Percentiles rank a stretch among this genome's conserved stretches.
Evolutionary conservation across 192 early-diverging fungal genomes (phyloP).

Genomic region (Gamsiella multidivaricata): DNA sequence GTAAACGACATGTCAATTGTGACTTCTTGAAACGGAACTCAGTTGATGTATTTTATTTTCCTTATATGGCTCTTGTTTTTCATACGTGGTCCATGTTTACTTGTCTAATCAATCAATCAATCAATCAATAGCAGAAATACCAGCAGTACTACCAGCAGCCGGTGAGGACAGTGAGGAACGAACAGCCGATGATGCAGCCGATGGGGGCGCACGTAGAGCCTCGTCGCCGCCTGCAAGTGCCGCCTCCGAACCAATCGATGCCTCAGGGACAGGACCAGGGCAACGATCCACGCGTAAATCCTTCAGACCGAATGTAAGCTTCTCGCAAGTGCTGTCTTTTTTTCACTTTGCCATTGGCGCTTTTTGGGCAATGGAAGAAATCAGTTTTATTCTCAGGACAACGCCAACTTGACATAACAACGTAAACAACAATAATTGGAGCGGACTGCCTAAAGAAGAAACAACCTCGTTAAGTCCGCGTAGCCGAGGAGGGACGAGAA

Average conservation of each 20-base stretch:
- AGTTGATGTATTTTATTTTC: too few species aligned
- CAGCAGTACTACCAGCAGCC: conserved; percentile 18
- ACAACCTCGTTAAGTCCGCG: conserved; percentile 13
- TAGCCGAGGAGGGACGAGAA: conserved; percentile 10
- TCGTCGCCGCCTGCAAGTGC: conserved; percentile 28
- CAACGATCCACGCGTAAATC: conserved; percentile 38
- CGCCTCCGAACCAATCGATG: conserved; percentile 16
- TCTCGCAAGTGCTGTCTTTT: not conserved
- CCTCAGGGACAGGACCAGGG: conserved; percentile 30
- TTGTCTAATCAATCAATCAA: too few species aligned
- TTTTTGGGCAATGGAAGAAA: too few species aligned
- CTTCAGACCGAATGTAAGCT: conserved; percentile 34
- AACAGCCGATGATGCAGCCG: not conserved
- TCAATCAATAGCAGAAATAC: conserved; percentile 17
- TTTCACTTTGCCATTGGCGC: not conserved
- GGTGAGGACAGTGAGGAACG: conserved; percentile 10
- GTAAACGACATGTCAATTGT: conserved; percentile 4
- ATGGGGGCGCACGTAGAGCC: conserved; percentile 5
- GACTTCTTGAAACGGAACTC: too few species aligned
- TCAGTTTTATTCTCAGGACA: too few species aligned
- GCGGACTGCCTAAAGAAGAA: not conserved
- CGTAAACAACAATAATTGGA: too few species aligned
- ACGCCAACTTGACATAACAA: too few species aligned
- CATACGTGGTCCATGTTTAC: too few species aligned
- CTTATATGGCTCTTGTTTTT: too few species aligned